phyloP scores from a whole-genome alignment of 176 grass and related monocot species.

The Coix lacrymajobi region DNA sequence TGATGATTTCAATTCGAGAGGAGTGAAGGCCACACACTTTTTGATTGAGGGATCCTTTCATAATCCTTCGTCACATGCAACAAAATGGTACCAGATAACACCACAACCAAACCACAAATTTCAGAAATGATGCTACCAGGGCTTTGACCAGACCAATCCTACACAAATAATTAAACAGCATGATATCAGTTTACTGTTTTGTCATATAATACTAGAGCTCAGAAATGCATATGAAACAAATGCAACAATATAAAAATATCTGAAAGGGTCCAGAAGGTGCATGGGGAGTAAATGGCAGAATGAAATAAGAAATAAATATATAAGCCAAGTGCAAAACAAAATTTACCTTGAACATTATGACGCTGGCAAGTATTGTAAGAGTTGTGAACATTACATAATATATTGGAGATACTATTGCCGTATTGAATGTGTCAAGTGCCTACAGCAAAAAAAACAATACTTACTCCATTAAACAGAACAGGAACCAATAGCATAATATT shows the following conservation, averaged over 20 bases:
- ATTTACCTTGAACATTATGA: conserved; percentile 99
- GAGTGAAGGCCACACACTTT: conserved; percentile 20
- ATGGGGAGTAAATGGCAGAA: not conserved
- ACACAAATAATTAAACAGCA: conserved; percentile 4
- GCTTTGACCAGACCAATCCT: conserved; percentile 95
- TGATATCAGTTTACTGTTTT: not conserved
- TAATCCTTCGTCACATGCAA: conserved; percentile 93
- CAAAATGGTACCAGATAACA: conserved; percentile 85
- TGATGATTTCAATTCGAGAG: not conserved
- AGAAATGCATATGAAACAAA: conserved; percentile 9
- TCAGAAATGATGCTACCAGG: conserved; percentile 83
- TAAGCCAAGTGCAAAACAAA: not conserved
- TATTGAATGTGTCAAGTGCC: conserved; percentile 96
- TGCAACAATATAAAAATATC: not conserved
- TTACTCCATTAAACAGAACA: not conserved
- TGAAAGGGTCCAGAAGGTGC: not conserved
- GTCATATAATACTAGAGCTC: not conserved
- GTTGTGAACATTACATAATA: conserved; percentile 98
- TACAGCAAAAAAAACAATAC: conserved; percentile 16
- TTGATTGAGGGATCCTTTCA: conserved; percentile 75
- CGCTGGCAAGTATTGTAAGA: conserved; percentile 87
- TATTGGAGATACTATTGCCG: conserved; percentile 96
- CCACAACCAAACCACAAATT: conserved; percentile 92
- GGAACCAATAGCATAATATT: not conserved
- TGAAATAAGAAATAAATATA: conserved; percentile 1